Base-by-base conservation (phyloP, 2,329 filamentous ascomycete genomes). In the Amesomyces nigricolor region DNA sequence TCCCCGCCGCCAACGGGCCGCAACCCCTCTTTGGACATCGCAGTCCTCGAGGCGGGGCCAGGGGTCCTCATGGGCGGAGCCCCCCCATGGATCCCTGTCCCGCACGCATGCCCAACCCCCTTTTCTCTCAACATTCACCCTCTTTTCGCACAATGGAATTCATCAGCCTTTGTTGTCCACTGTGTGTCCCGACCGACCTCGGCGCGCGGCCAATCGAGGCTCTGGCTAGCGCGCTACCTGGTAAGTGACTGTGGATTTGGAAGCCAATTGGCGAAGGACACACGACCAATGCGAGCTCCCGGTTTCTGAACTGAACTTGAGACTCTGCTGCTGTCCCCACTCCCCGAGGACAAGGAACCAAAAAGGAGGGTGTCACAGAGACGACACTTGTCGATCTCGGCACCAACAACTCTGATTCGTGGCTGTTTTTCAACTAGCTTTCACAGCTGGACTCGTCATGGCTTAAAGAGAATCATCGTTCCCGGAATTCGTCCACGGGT, bases 1-100 rank as follows among this genome's bases (percentile, higher is more conserved):
- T 51, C 52, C 56, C 57, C 49, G 19, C 46, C 42, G 22, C 47
- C 50, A 45, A 58, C 50, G 47, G 50, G 53, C 46, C 47, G 50
- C 50, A 47, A 58, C 57, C 52, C 57, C 53, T 56, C 57, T 26
- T 48, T 49, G 30, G 13, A 40, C 44, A 47, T 58, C 52, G 45
- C 51, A 58, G 32, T 35, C 32, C 4, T 13, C 9, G 32, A 35
- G 32, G 19, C 6, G 32, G 11, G 6, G 19, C 35, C 26, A 43
- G 52, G 51, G 47, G 51, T 53, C 29, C 19, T 30, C 35, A 16
- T 8, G 7, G 7, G 56, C 55, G 56, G 56, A 58, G 56, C 42
- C 52, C 4, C 17, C 5, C 39, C 17, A 19, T 19, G 17, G 17
- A 42, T 55, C 52, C 40, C 32, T 35, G 52, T 16, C 5, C 39